Conservation (phyloP, 2,329 filamentous ascomycete species). For the Cadophora luteo-olivacea region DNA sequence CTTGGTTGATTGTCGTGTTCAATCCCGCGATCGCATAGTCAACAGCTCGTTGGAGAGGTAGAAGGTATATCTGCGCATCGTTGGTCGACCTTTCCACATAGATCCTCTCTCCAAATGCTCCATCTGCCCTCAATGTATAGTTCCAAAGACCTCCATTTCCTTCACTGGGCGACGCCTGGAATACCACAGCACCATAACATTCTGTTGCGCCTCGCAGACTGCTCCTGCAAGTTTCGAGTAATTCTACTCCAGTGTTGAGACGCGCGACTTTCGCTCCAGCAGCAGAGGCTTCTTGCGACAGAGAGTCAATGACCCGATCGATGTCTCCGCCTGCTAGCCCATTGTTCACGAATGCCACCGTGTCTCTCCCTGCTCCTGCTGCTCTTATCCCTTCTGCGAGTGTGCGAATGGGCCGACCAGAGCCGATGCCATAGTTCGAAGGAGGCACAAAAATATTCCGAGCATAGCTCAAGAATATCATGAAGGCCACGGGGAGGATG, state of each 20-base stretch:
- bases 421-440: conserved; percentile 75
- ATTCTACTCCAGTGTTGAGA: conserved; percentile 59
- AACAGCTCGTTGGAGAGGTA: conserved; percentile 81
- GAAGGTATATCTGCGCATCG: conserved; percentile 76
- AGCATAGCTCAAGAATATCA: conserved; percentile 70
- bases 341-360: conserved; percentile 80
- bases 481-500: conserved; percentile 63
- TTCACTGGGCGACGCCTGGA: conserved; percentile 77
- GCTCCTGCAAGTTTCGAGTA: conserved; percentile 68
- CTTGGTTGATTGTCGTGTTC: conserved; percentile 51
- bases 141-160: conserved; percentile 76
- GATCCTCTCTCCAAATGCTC: conserved; percentile 69
- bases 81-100: conserved; percentile 70
- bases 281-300: conserved; percentile 63
- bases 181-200: conserved; percentile 78
- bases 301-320: conserved; percentile 68
- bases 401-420: conserved; percentile 64
- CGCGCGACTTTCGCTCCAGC: conserved; percentile 63
- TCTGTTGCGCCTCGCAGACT: conserved; percentile 69
- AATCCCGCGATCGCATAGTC: conserved; percentile 72
- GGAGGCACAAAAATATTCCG: conserved; percentile 85
- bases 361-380: conserved; percentile 66
- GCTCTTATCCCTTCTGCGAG: conserved; percentile 67
- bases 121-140: conserved; percentile 83
- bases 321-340: conserved; percentile 74